phyloP scores from a whole-genome alignment of 495 filamentous ascomycete species.

The Bryoglossum gracile region DNA sequence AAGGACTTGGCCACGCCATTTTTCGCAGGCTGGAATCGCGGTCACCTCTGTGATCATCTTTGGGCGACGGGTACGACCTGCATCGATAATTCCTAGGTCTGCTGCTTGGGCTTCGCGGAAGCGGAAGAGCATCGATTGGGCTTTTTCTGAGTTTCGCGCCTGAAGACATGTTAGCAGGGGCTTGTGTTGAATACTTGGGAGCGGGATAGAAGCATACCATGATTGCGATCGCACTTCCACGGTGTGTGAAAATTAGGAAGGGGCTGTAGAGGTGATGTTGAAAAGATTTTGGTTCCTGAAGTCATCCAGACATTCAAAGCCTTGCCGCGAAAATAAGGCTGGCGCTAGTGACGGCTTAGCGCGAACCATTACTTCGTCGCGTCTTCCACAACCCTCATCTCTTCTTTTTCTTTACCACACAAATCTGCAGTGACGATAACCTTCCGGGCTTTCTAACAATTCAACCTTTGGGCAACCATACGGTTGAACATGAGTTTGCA shows the following conservation, averaged over 20 bases:
- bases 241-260: constrained; percentile 17
- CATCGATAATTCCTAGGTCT: constrained; percentile 91
- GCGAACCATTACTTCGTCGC: constrained; percentile 15
- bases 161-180: constrained; percentile 18
- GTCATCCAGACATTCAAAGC: no score
- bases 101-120: constrained; percentile 97
- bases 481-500: constrained; percentile 25
- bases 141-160: constrained; percentile 87
- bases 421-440: constrained; percentile 28
- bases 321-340: no score
- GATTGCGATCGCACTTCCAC: no score
- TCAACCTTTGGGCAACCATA: constrained; percentile 15
- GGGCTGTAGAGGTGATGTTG: constrained; percentile 21
- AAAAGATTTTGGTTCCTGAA: background rate
- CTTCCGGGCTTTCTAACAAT: constrained; percentile 20
- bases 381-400: constrained; percentile 12
- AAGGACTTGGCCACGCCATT: constrained; percentile 96
- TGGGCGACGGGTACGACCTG: constrained; percentile 80
- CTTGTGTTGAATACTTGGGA: no score
- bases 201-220: constrained; percentile 11
- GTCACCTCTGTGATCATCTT: constrained; percentile 78
- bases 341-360: constrained; percentile 17
- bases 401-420: constrained; percentile 12
- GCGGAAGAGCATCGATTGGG: constrained; percentile 99
- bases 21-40: constrained; percentile 82